Evolutionary conservation across 83 land plant species (phyloP), one percentile per base, ranked within the genome.

Genomic region (Larix sibirica): DNA sequence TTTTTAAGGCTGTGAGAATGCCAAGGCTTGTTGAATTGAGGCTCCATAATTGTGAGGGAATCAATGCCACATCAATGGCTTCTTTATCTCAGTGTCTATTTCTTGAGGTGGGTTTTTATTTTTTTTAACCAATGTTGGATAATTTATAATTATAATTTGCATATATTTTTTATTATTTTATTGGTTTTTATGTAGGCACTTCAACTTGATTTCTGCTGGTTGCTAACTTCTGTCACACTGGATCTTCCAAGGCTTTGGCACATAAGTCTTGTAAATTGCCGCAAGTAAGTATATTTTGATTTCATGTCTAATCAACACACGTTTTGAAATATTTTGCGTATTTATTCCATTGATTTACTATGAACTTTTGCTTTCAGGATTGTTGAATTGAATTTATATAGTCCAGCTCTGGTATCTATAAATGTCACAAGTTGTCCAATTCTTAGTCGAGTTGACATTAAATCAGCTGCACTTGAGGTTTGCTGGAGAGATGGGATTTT

Each of bases 41-140:
- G 79, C 90, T 89, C 67, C 78, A 62, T 42, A 80, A 84, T 70
- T 89, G 91, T 62, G 91, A 89, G 68, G 91, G 90, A 62, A 89
- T 89, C 79, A 85, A 84, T 76, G 71, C 90, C n/a, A 82, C 90
- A 9, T 89, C 91, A 65, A 89, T 89, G 90, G 84, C 83, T 21
- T 85, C 91, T 31, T 84, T 89, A 18, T 87, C 91, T 18, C 83
- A 87, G 62, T 89, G 91, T 80, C 23, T 38, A 14, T 87, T 82
- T 80, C 90, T 89, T 56, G 91, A 89, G 89, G 91, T 87, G 26
- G 31, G 23, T n/a, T 81, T 20, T 64, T 24, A 73, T 6, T 17
- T 64, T 61, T 33, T 23, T 17, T 33, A 60, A 9, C 9, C 24
- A 36, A 42, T n/a, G 9, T 23, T 71, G 18, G 4, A 62, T 38